Evolutionary conservation across 73 alveolate species (phyloP), one percentile per base, ranked within the genome.

Genomic region (Symbiodinium pilosum): DNA sequence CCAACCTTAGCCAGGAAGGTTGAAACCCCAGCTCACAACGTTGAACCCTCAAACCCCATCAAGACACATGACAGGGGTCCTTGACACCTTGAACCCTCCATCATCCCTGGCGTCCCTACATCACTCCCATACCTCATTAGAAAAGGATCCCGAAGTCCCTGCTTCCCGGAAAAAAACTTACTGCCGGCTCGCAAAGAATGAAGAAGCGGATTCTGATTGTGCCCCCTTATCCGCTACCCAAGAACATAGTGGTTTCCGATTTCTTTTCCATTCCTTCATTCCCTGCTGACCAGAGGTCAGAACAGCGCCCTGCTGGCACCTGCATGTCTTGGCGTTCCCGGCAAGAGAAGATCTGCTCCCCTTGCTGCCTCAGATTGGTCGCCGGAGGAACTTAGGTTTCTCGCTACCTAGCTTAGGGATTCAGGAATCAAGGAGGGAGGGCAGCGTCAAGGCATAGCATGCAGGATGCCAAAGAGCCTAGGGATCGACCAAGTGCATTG

Each of bases 291-390:
- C n/a, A n/a, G n/a, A n/a, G n/a, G n/a, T n/a, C n/a, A n/a, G n/a
- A n/a, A n/a, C n/a, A n/a, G n/a, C n/a, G n/a, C n/a, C n/a, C n/a
- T n/a, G n/a, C 7, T 5, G 81, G 24, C 81, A 26, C 95, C 95
- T 88, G 69, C 36, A 88, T 68, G 21, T 88, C 95, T 38, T 88
- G 95, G 41, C 39, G 86, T 16, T 88, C 95, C 12, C 95, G 86
- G 86, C 95, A 88, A 7, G 71, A 47, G 34, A 88, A 69, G 73
- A 88, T 54, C 36, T 88, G 95, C 47, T 88, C 95, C 24, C 95
- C 95, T 36, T 64, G 81, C 41, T 64, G 81, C 81, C 81, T 54
- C 26, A n/a, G 28, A 3, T 54, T 54, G n/a, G 21, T 47, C 14
- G 59, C 59, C 14, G 14, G 59, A 64, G 75, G 32, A 56, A 34